Evolutionary conservation across 257 asterid species (phyloP).

Genomic region (Fraxinus cuspidata): DNA sequence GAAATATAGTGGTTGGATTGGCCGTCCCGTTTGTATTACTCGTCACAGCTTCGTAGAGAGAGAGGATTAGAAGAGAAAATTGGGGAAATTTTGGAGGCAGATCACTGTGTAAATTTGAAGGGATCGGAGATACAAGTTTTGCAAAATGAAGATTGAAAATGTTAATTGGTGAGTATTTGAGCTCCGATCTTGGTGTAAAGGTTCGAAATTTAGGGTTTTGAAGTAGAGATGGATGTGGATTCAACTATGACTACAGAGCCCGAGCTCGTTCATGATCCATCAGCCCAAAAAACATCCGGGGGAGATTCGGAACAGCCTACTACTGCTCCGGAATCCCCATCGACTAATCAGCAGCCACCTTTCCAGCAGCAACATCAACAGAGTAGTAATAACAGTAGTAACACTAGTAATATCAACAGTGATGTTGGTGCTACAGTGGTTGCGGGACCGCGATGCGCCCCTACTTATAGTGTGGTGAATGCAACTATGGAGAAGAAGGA

Average conservation of each 20-base stretch:
- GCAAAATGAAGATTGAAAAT: slow-evolving; percentile 46
- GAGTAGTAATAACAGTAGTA: slow-evolving; percentile 32
- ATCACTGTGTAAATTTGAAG: not conserved
- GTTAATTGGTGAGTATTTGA: slow-evolving; percentile 46
- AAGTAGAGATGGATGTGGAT: slow-evolving; percentile 2
- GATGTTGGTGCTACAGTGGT: slow-evolving; percentile 45
- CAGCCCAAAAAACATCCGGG: not conserved
- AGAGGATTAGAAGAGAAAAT: not conserved
- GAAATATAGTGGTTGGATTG: slow-evolving; percentile 47
- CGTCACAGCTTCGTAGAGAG: slow-evolving; percentile 19
- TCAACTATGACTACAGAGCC: not conserved
- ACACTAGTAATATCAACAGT: slow-evolving; percentile 32
- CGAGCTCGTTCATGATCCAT: not conserved
- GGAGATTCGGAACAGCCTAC: not conserved
- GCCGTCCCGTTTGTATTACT: slow-evolving; percentile 40
- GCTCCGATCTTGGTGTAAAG: slow-evolving; percentile 55
- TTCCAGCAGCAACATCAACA: slow-evolving; percentile 39
- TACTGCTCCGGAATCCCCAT: slow-evolving; percentile 37
- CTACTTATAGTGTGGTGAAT: slow-evolving; percentile 72
- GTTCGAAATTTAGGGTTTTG: slow-evolving; percentile 55
- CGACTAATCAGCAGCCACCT: slow-evolving; percentile 27
- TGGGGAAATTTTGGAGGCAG: slow-evolving; percentile 17
- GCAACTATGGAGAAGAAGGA: slow-evolving; percentile 84
- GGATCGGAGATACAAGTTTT: slow-evolving; percentile 36
- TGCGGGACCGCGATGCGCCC: slow-evolving; percentile 91